Conservation (phyloP, 1,139 yeast genomes). For the Zygotorulaspora mrakii region DNA sequence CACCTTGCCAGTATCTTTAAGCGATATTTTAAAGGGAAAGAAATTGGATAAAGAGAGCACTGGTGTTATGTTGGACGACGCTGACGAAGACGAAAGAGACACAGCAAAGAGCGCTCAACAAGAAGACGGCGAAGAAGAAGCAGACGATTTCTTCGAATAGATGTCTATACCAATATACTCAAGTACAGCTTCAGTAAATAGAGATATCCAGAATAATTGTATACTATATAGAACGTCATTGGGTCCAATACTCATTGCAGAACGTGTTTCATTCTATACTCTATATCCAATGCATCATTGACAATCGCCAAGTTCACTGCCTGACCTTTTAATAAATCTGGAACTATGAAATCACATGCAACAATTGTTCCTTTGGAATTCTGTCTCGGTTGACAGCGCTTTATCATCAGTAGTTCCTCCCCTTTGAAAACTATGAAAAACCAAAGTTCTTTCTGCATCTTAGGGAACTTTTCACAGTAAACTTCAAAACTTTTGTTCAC, state of each 20-base stretch:
- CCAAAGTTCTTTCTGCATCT: constrained; percentile 93
- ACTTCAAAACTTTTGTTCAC: constrained; percentile 59
- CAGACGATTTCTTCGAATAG: constrained; percentile 50
- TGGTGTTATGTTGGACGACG: constrained; percentile 26
- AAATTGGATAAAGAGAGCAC: constrained; percentile 28
- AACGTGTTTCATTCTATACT: constrained; percentile 36
- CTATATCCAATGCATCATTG: constrained; percentile 65
- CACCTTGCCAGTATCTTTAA: constrained; percentile 54
- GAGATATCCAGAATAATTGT: constrained; percentile 4
- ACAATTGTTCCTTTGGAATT: constrained; percentile 44
- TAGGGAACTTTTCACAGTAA: constrained; percentile 79
- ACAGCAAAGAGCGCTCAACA: constrained; percentile 11
- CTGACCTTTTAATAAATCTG: constrained; percentile 47
- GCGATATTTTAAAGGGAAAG: constrained; percentile 54
- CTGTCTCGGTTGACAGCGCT: constrained; percentile 61
- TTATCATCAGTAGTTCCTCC: constrained; percentile 53
- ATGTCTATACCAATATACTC: too few relatives aligned
- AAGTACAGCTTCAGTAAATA: background rate
- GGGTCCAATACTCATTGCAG: constrained; percentile 2
- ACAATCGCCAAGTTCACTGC: constrained; percentile 47
- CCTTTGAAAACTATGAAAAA: constrained; percentile 61
- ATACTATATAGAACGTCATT: constrained; percentile 2
- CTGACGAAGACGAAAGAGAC: constrained; percentile 12
- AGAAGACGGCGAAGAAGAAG: constrained; percentile 34
- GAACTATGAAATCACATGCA: constrained; percentile 47